phyloP scores from a whole-genome alignment of 768 basidiomycete genomes.

The Lactarius indigo region DNA sequence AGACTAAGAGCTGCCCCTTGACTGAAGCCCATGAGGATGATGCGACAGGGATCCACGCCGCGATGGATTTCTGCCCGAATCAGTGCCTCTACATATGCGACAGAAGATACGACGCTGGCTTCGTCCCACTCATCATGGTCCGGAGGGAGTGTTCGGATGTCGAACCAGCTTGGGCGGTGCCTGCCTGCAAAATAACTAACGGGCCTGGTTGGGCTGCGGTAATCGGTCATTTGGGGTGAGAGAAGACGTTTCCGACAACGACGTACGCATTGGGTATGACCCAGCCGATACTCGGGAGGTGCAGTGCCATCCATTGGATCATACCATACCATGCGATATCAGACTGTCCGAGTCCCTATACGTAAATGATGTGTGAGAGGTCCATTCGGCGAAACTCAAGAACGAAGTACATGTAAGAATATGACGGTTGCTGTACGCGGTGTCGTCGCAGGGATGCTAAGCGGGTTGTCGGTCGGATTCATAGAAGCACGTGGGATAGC shows the following conservation, averaged over 20 bases:
- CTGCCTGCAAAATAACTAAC: slow-evolving; percentile 33
- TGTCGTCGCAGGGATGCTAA: slow-evolving; percentile 21
- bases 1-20: slow-evolving; percentile 42
- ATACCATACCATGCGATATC: slow-evolving; percentile 37
- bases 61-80: slow-evolving; percentile 38
- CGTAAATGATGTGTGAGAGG: neutral
- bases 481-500: slow-evolving; percentile 8
- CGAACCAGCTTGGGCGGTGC: slow-evolving; percentile 42
- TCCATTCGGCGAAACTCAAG: neutral
- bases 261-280: slow-evolving; percentile 43
- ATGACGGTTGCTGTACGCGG: slow-evolving; percentile 30
- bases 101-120: slow-evolving; percentile 34
- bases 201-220: slow-evolving; percentile 31
- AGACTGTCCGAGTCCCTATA: slow-evolving; percentile 41
- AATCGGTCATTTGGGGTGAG: neutral
- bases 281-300: slow-evolving; percentile 41
- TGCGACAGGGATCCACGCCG: slow-evolving; percentile 36
- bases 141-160: slow-evolving; percentile 39
- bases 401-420: slow-evolving; percentile 31
- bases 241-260: neutral
- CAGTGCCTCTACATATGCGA: slow-evolving; percentile 36
- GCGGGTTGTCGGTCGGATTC: neutral
- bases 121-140: slow-evolving; percentile 37
- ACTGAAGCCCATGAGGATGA: slow-evolving; percentile 43
- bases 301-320: slow-evolving; percentile 34